Evolutionary conservation across 164 flowering plant species (phyloP).

Genomic region (Saururus chinensis): DNA sequence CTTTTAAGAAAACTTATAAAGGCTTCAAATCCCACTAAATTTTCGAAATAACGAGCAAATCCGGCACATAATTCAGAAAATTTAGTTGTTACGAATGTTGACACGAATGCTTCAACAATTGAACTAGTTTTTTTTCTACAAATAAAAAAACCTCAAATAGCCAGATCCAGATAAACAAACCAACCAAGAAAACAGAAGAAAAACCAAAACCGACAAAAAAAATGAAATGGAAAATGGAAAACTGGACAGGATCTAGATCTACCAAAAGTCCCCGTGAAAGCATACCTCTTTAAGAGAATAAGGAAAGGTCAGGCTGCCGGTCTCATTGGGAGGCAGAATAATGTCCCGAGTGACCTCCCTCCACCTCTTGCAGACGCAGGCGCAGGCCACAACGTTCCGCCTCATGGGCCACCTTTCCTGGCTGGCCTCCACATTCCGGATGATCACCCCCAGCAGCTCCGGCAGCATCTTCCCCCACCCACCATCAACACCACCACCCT

Average conservation of each 20-base stretch:
- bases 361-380: slow-evolving; percentile 84
- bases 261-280: neutral
- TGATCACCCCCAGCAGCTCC: slow-evolving; percentile 69
- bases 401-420: slow-evolving; percentile 70
- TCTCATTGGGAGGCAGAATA: slow-evolving; percentile 18
- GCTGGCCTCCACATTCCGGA: slow-evolving; percentile 49
- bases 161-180: too few relatives aligned
- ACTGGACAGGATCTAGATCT: neutral
- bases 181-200: neutral
- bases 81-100: too few relatives aligned
- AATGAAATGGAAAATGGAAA: too few relatives aligned
- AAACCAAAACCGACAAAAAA: neutral
- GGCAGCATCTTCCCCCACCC: slow-evolving; percentile 69
- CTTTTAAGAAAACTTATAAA: too few relatives aligned
- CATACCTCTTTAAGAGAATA: slow-evolving; percentile 84
- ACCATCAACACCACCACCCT: neutral
- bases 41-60: neutral
- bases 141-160: neutral
- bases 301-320: slow-evolving; percentile 63
- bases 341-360: slow-evolving; percentile 33
- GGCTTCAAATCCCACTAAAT: neutral
- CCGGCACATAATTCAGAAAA: neutral
- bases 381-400: slow-evolving; percentile 64
- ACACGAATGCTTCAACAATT: too few relatives aligned
- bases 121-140: too few relatives aligned